Base-by-base conservation (phyloP, 305 asterid genomes). In the Vinca major region DNA sequence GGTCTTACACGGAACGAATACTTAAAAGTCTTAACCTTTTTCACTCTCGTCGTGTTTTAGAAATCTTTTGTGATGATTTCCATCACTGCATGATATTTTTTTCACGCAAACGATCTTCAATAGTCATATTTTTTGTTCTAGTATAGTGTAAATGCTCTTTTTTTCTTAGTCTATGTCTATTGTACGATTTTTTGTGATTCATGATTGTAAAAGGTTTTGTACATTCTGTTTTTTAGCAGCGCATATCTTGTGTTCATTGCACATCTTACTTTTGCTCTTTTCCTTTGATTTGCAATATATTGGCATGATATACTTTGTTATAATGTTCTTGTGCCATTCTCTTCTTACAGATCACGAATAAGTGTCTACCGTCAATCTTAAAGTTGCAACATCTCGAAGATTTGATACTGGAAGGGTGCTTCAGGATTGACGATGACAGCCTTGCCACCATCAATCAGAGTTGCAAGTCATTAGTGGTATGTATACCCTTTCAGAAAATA, bases 381-480 rank as follows among this genome's bases (percentile, higher is more conserved):
- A 86, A 88, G 83, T 71, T 92, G 81, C 85, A 85, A 75, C 74
- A 71, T 74, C 90, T 93, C 48, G 90, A 93, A 76, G 87, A 86
- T 65, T 82, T 92, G 82, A 81, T 78, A 68, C 80, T 92, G 43
- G 95, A 90, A 85, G 96, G 97, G 33, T 93, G 99, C 80, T 86
- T 81, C 57, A 94, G 94, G 55, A 77, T 90, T 55, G 94, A 90
- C 47, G 92, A 89, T 78, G 89, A 86, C 74, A 63, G 86, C 83
- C 86, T 88, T 48, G 80, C 86, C 14, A 83, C 89, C 66, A 84
- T 87, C 77, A 79, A 84, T 71, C 89, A 75, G 64, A 84, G 93
- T 63, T 86, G 86, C 88, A 84, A 78, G 72, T 85, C 98, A n/a
- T 74, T 93, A 65, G 81, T 85, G 97, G 99, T 93, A 82, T 51